Evolutionary conservation across 306 rosid genomes (phyloP).

Genomic region (Gleditsia sinensis): DNA sequence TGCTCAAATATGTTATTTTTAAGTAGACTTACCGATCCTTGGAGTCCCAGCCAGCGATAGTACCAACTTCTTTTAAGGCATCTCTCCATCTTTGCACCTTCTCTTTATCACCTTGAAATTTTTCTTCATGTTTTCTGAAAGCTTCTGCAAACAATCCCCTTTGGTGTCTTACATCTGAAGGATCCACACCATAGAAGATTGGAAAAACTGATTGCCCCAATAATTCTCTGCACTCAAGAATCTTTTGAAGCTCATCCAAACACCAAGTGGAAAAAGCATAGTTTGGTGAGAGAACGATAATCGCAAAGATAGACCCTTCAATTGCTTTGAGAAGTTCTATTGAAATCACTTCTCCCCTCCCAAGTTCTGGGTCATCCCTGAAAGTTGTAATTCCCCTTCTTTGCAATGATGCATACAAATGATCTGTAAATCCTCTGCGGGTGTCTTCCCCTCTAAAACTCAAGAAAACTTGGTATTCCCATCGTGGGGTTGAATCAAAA

Average conservation of each 20-base stretch:
- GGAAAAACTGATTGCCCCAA: neutral
- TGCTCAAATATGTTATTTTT: neutral
- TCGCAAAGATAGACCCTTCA: neutral
- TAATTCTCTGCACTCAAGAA: neutral
- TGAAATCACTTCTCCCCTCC: neutral
- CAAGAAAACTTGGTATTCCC: neutral
- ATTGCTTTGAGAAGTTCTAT: neutral
- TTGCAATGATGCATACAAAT: neutral
- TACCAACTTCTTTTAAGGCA: neutral
- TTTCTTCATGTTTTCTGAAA: neutral
- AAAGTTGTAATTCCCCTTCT: neutral
- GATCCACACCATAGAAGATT: slow-evolving; percentile 16
- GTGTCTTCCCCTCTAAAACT: neutral
- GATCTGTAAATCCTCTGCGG: neutral
- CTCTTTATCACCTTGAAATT: neutral
- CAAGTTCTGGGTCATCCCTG: neutral
- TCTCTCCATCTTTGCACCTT: slow-evolving; percentile 3
- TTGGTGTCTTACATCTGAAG: slow-evolving; percentile 9
- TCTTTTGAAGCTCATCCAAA: neutral
- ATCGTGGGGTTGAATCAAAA: neutral
- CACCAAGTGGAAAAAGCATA: neutral
- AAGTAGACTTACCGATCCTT: neutral
- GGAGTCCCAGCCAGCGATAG: neutral
- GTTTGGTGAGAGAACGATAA: neutral
- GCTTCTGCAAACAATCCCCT: slow-evolving; percentile 16